These are phyloP conservation scores for Xylariales sp. DNA, from an alignment of 2,329 filamentous ascomycete genomes.

Conservation along the genomic window DNA sequence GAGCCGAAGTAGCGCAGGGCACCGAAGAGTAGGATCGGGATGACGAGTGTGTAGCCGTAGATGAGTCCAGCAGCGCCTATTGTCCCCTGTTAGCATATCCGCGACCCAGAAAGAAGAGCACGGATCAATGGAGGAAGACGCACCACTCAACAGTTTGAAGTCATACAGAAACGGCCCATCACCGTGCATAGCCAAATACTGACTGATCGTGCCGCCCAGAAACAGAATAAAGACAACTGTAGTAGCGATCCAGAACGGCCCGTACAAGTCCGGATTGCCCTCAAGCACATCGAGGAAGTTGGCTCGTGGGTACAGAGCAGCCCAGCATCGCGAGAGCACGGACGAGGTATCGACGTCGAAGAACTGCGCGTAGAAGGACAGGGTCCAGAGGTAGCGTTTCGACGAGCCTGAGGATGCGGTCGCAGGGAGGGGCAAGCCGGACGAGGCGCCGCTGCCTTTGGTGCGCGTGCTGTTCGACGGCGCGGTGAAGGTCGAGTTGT, in stretches of 20 bases:
- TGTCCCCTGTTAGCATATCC: background rate
- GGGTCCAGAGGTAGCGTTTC: conserved; percentile 88
- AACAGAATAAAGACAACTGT: conserved; percentile 96
- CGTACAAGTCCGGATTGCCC: conserved; percentile 94
- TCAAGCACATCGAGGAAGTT: conserved; percentile 98
- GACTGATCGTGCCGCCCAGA: conserved; percentile 88
- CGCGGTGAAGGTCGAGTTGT: conserved; percentile 80
- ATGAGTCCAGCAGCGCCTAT: conserved; percentile 80
- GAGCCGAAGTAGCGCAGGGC: conserved; percentile 93
- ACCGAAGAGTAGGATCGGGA: conserved; percentile 81
- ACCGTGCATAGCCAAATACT: conserved; percentile 70
- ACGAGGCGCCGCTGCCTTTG: conserved; percentile 40
- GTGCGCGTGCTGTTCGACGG: conserved; percentile 39
- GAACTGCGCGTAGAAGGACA: conserved; percentile 94
- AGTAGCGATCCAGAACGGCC: conserved; percentile 97
- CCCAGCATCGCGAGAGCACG: conserved; percentile 79
- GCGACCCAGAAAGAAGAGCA: background rate
- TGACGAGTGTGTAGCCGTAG: conserved; percentile 88
- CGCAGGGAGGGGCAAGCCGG: conserved; percentile 51
- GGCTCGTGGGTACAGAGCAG: conserved; percentile 81
- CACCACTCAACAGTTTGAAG: conserved; percentile 81
- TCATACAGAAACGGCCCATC: conserved; percentile 81
- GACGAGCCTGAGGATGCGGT: conserved; percentile 45
- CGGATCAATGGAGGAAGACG: conserved; percentile 18
- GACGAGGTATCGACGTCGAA: conserved; percentile 96